Conservation (phyloP, 768 basidiomycete genomes). For the Suillus subluteus region DNA sequence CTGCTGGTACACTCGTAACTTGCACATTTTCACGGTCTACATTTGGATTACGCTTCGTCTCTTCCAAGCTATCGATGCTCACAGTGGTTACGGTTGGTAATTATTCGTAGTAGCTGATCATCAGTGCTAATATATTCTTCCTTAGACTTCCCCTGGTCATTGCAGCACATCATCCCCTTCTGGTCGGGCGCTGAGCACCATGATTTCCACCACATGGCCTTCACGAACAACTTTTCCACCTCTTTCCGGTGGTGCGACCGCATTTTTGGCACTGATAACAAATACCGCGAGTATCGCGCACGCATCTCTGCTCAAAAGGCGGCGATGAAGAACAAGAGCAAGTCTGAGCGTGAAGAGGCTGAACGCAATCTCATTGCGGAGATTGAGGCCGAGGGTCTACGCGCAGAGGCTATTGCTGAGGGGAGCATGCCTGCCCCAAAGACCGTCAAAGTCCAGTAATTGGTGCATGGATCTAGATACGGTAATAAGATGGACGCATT, state of each 20-base stretch:
- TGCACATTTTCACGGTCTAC: constrained; percentile 94
- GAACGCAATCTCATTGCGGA: constrained; percentile 69
- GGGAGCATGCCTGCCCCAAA: constrained; percentile 28
- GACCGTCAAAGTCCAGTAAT: constrained; percentile 32
- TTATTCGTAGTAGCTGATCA: background rate
- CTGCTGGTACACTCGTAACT: constrained; percentile 66
- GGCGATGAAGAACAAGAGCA: constrained; percentile 53
- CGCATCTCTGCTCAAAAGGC: constrained; percentile 66
- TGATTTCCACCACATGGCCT: constrained; percentile 98
- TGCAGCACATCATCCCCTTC: constrained; percentile 90
- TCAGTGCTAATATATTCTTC: background rate
- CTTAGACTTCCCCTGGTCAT: constrained; percentile 95
- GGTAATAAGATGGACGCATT: constrained; percentile 6
- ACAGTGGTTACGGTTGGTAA: constrained; percentile 88
- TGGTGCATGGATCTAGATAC: background rate
- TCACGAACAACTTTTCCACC: constrained; percentile 91
- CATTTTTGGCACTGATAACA: constrained; percentile 87
- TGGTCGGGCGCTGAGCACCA: constrained; percentile 98
- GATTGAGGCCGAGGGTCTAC: constrained; percentile 73
- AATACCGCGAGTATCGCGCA: constrained; percentile 81
- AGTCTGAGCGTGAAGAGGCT: constrained; percentile 54
- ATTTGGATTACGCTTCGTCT: constrained; percentile 92
- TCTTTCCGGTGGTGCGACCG: constrained; percentile 95
- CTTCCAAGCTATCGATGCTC: constrained; percentile 97
- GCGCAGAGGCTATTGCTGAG: constrained; percentile 63